Evolutionary conservation across 176 grass and related monocot species (phyloP), one percentile per base, ranked within the genome.

Genomic region (Neostapfia colusana): DNA sequence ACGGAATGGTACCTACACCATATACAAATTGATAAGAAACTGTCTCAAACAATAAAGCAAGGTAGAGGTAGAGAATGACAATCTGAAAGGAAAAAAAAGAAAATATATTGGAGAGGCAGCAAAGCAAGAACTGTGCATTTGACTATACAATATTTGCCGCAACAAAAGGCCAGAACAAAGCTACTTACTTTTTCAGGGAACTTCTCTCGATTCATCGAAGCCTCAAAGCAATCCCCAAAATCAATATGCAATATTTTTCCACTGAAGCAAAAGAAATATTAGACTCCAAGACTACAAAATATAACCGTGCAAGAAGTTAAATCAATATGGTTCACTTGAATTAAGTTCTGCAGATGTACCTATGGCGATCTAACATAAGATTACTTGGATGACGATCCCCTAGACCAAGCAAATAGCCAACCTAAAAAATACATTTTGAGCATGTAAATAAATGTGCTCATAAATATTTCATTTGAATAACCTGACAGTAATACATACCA

Each of bases 221-320:
- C 91, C 89, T 98, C 95, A 37, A 98, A 98, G 46, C 95, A 98
- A 70, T 98, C 95, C 46, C 95, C 95, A 68, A 98, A 98, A 71
- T 98, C 95, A 80, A 98, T 98, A 88, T 98, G 95, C 70, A 98
- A 67, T 86, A 98, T 98, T 90, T 98, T 98, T 69, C 95, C 95
- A 71, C 95, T 98, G 80, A 73, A 89, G 73, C 7, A 83, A 75
- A 71, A 85, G 0, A 31, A 27, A 79, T 25, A 72, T n/a, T 76
- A 70, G 8, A 61, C 37, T 49, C 60, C 45, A 54, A 31, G 67
- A 39, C 14, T 38, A 63, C n/a, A 73, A 68, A 63, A 74, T 10
- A 57, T 27, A 69, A 79, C 27, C 36, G 39, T n/a, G 39, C 2
- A 46, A 77, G 7, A 67, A 51, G 17, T 18, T 20, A 51, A 51